Percentiles rank a stretch among this genome's conserved stretches.
Evolutionary conservation across 2,329 filamentous ascomycete genomes (phyloP).

Genomic region (Orbilia brochopaga): DNA sequence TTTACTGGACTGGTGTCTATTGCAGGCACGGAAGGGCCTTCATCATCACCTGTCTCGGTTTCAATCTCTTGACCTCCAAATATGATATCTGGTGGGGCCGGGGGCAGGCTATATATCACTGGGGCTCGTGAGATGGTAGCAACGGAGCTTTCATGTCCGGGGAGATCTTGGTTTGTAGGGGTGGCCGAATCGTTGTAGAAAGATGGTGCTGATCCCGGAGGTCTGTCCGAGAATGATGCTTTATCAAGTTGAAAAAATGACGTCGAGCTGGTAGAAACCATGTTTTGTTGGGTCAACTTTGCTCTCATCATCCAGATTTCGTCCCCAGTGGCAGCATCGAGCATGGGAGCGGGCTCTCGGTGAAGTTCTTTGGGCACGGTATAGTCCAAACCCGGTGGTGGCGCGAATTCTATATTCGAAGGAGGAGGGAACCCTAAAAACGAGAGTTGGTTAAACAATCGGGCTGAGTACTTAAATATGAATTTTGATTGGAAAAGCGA

Average conservation of each 20-base stretch:
- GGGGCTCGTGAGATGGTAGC: conserved; percentile 77
- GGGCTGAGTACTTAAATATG: not conserved
- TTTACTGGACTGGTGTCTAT: conserved; percentile 58
- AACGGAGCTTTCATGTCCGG: conserved; percentile 56
- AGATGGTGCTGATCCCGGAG: not conserved
- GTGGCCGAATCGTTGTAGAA: not conserved
- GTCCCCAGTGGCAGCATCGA: conserved; percentile 56
- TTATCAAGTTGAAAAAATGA: conserved; percentile 51
- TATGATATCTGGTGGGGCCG: conserved; percentile 49
- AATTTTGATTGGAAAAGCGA: not conserved
- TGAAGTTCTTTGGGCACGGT: conserved; percentile 63
- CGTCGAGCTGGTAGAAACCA: conserved; percentile 61
- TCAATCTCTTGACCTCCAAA: conserved; percentile 46
- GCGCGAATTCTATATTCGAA: conserved; percentile 57
- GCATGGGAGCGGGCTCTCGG: conserved; percentile 40
- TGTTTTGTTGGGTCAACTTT: conserved; percentile 73
- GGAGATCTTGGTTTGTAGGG: conserved; percentile 1
- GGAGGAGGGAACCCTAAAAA: conserved; percentile 59
- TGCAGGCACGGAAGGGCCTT: not conserved
- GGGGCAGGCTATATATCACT: conserved; percentile 71
- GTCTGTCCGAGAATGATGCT: not conserved
- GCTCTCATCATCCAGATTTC: conserved; percentile 64
- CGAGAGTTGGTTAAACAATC: conserved; percentile 51
- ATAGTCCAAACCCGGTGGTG: conserved; percentile 61
- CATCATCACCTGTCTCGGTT: conserved; percentile 55